These are phyloP conservation scores for Fusarium staphyleae DNA, from an alignment of 2,329 filamentous ascomycete genomes.

Conservation along the genomic window DNA sequence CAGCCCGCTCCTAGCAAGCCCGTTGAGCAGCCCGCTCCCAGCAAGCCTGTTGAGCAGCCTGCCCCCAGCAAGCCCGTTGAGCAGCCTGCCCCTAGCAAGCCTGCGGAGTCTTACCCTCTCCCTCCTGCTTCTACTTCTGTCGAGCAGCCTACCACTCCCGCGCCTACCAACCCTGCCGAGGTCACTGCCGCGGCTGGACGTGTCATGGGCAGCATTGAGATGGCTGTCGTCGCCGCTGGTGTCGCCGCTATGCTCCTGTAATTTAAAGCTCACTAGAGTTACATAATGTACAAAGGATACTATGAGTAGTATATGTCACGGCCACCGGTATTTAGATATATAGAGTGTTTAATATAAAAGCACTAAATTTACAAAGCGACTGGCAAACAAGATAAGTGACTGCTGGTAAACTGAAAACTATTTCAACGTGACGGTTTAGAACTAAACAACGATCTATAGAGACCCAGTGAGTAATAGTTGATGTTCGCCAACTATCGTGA, in stretches of 20 bases:
- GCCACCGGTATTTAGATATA: constrained; percentile 15
- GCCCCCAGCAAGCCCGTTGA: too few species aligned
- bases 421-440: too few species aligned
- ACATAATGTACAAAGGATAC: constrained; percentile 17
- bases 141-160: background rate
- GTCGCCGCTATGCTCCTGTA: constrained; percentile 27
- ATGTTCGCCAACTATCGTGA: too few species aligned
- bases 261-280: constrained; percentile 15
- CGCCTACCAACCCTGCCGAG: background rate
- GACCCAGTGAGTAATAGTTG: too few species aligned
- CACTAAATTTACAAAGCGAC: background rate
- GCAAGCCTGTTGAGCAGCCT: background rate
- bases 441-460: too few species aligned
- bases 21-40: background rate
- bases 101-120: background rate
- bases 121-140: constrained; percentile 8
- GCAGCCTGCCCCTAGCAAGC: background rate
- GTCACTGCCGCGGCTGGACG: constrained; percentile 19
- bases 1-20: too few species aligned
- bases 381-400: too few species aligned
- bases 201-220: constrained; percentile 12
- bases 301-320: constrained; percentile 19
- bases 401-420: too few species aligned
- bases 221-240: constrained; percentile 17
- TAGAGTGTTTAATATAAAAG: background rate